Percentiles rank a stretch among this genome's conserved stretches.
phyloP scores from a whole-genome alignment of 2,329 filamentous ascomycete species.

The Gyromitra esculenta region DNA sequence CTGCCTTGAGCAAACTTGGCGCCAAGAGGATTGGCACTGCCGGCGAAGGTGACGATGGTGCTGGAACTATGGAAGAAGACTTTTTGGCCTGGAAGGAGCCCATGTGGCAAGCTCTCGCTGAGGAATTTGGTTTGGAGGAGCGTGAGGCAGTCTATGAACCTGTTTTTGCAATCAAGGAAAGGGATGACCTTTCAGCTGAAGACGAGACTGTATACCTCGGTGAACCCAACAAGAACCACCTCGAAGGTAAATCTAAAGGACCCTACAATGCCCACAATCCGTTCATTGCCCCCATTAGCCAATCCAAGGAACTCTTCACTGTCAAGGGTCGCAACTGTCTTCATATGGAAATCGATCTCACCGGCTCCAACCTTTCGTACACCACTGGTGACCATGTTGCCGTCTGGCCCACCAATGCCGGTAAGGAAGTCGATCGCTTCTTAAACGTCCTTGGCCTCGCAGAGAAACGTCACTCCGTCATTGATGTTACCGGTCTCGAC shows the following conservation, averaged over 20 bases:
- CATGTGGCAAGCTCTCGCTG: conserved; percentile 89
- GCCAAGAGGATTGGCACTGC: conserved; percentile 84
- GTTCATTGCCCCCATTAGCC: conserved; percentile 90
- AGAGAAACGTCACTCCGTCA: conserved; percentile 80
- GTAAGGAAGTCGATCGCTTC: conserved; percentile 90
- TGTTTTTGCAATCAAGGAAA: conserved; percentile 82
- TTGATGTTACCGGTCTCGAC: conserved; percentile 90
- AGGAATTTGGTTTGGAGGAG: conserved; percentile 89
- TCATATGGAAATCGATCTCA: conserved; percentile 93
- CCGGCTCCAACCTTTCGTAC: conserved; percentile 87
- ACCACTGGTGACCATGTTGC: conserved; percentile 98
- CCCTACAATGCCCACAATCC: conserved; percentile 97
- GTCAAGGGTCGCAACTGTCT: conserved; percentile 93
- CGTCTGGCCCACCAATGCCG: conserved; percentile 95
- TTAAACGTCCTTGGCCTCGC: conserved; percentile 78
- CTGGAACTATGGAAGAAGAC: conserved; percentile 99
- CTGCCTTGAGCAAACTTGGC: conserved; percentile 81
- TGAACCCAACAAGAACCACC: conserved; percentile 95
- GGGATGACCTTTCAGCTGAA: conserved; percentile 76
- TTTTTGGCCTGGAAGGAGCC: conserved; percentile 99
- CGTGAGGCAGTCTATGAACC: conserved; percentile 96
- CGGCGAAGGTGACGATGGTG: conserved; percentile 96
- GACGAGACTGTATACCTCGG: conserved; percentile 88
- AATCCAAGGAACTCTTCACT: conserved; percentile 90
- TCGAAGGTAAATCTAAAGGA: conserved; percentile 82